phyloP scores from a whole-genome alignment of 495 filamentous ascomycete species.

The Cryomyces antarcticus region DNA sequence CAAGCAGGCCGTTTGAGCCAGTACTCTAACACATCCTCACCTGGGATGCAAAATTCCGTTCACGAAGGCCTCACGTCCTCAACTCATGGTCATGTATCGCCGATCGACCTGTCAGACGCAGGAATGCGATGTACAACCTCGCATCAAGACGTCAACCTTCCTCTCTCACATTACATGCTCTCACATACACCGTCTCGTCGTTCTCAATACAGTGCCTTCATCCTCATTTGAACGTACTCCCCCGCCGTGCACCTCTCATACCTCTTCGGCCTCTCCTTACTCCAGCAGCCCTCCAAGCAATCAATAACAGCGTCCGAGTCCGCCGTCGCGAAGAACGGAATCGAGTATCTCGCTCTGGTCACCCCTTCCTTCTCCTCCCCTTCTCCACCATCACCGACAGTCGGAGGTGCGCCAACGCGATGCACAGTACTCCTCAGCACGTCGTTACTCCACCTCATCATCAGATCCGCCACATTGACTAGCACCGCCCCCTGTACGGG shows the following conservation, averaged over 20 bases:
- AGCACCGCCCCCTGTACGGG: constrained; percentile 28
- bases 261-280: constrained; percentile 14
- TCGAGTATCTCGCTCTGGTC: constrained; percentile 35
- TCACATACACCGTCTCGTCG: too few species aligned
- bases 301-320: constrained; percentile 34
- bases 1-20: too few species aligned
- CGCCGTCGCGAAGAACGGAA: constrained; percentile 39
- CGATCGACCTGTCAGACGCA: too few species aligned
- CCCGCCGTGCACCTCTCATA: constrained; percentile 16
- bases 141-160: too few species aligned
- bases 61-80: too few species aligned
- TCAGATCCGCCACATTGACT: constrained; percentile 38
- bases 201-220: constrained; percentile 15
- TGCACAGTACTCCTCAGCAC: constrained; percentile 4
- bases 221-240: constrained; percentile 16
- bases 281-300: constrained; percentile 30
- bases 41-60: too few species aligned
- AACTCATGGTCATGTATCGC: too few species aligned
- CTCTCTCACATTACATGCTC: too few species aligned
- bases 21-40: too few species aligned
- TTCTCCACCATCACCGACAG: constrained; percentile 14
- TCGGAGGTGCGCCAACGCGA: neutral
- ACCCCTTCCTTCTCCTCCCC: constrained; percentile 10
- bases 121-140: too few species aligned
- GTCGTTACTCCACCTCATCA: constrained; percentile 44